These are phyloP conservation scores for Aspergillus avenaceus DNA, from an alignment of 495 filamentous ascomycete species.

Conservation along the genomic window DNA sequence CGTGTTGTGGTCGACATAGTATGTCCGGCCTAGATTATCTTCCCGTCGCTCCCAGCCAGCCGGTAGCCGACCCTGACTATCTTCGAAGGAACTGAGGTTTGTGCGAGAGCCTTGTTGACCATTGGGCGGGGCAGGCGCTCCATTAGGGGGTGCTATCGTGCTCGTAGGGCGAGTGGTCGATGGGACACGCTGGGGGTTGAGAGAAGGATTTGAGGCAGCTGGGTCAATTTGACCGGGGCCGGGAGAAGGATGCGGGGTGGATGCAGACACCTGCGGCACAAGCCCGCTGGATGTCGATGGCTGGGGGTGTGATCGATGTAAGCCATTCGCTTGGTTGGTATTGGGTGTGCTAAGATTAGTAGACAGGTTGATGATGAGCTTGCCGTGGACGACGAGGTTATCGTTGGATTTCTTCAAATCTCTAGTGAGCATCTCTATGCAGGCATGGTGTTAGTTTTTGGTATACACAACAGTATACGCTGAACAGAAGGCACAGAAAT, in stretches of 20 bases:
- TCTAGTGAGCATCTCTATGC: slow-evolving; percentile 88
- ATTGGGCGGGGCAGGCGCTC: slow-evolving; percentile 41
- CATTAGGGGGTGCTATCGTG: slow-evolving; percentile 24
- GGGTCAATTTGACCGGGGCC: slow-evolving; percentile 31
- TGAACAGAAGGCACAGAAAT: background rate
- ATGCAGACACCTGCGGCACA: slow-evolving; percentile 32
- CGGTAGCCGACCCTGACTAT: slow-evolving; percentile 85
- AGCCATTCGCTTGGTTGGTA: slow-evolving; percentile 37
- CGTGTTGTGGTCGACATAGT: slow-evolving; percentile 98
- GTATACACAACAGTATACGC: background rate
- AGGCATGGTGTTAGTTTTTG: slow-evolving; percentile 10
- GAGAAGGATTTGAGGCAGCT: slow-evolving; percentile 31
- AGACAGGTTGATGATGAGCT: slow-evolving; percentile 92
- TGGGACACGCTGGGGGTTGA: slow-evolving; percentile 37
- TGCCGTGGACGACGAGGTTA: slow-evolving; percentile 95
- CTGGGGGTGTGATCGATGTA: slow-evolving; percentile 34
- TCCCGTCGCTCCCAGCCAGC: slow-evolving; percentile 95
- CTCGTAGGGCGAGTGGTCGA: slow-evolving; percentile 31
- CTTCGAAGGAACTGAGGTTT: slow-evolving; percentile 89
- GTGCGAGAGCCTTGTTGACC: slow-evolving; percentile 32
- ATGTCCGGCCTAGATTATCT: slow-evolving; percentile 95
- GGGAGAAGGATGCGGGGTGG: slow-evolving; percentile 22
- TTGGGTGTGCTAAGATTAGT: slow-evolving; percentile 71
- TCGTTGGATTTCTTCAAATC: slow-evolving; percentile 98
- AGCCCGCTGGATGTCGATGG: slow-evolving; percentile 39